These are phyloP conservation scores for Clonostachys rosea DNA, from an alignment of 2,329 filamentous ascomycete species.

Conservation along the genomic window DNA sequence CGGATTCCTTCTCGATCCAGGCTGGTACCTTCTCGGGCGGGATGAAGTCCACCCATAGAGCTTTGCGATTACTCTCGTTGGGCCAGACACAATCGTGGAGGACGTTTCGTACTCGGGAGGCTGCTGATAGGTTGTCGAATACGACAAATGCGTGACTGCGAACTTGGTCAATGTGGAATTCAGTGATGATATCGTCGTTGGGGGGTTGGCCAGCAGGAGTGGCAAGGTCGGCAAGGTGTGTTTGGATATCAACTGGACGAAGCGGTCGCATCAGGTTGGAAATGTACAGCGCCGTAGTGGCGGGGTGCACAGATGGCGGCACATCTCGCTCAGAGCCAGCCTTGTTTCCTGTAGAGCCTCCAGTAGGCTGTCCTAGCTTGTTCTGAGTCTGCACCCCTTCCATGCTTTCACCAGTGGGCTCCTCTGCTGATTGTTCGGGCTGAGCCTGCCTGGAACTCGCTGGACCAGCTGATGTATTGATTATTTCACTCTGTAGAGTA, in stretches of 20 bases:
- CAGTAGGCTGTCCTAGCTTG: neutral
- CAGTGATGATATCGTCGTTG: slow-evolving; percentile 47
- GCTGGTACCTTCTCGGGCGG: slow-evolving; percentile 66
- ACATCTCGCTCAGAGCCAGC: neutral
- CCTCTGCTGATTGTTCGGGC: neutral
- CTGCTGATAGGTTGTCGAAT: slow-evolving; percentile 65
- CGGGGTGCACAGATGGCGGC: slow-evolving; percentile 60
- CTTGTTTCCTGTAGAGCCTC: no score
- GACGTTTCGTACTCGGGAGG: slow-evolving; percentile 68
- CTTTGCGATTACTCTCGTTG: slow-evolving; percentile 77
- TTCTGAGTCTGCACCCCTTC: slow-evolving; percentile 1
- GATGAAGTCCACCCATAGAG: slow-evolving; percentile 85
- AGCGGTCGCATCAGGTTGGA: slow-evolving; percentile 86
- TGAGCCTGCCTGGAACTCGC: slow-evolving; percentile 6
- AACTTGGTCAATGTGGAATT: slow-evolving; percentile 79
- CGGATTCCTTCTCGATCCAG: slow-evolving; percentile 71
- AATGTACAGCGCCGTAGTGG: slow-evolving; percentile 80
- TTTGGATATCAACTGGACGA: slow-evolving; percentile 60
- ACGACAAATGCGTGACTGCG: slow-evolving; percentile 82
- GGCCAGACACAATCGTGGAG: slow-evolving; percentile 84
- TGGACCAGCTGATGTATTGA: neutral
- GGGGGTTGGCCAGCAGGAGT: slow-evolving; percentile 48
- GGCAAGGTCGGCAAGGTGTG: slow-evolving; percentile 67
- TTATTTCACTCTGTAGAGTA: slow-evolving; percentile 19
- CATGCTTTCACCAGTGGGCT: neutral